These are phyloP conservation scores for Trichoderma cornu-damae DNA, from an alignment of 2,329 filamentous ascomycete genomes.

Conservation along the genomic window DNA sequence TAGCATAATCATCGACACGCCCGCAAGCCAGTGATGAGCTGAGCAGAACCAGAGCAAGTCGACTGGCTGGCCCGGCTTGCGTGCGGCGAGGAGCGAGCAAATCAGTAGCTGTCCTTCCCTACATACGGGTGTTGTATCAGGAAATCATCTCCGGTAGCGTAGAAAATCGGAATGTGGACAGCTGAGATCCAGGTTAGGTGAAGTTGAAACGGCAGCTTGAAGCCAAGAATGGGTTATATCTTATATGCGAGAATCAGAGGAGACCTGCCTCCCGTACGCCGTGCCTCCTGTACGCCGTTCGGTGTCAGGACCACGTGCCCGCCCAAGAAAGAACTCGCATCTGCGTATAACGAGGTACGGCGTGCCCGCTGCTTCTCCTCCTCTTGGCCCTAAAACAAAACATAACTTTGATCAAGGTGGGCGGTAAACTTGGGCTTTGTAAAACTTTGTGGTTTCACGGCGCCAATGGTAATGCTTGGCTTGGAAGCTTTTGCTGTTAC, in stretches of 20 bases:
- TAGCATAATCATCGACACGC: conserved; percentile 15
- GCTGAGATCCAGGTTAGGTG: conserved; percentile 17
- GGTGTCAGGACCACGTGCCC: neutral
- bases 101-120: conserved; percentile 3
- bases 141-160: conserved; percentile 20
- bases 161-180: conserved; percentile 14
- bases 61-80: conserved; percentile 10
- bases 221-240: neutral
- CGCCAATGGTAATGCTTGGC: conserved; percentile 6
- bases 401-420: neutral
- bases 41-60: neutral
- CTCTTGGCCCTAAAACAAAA: neutral
- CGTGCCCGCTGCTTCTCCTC: neutral
- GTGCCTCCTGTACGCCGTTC: too few relatives aligned
- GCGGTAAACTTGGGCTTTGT: neutral
- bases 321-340: neutral
- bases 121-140: conserved; percentile 15
- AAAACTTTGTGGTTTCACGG: conserved; percentile 8
- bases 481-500: neutral
- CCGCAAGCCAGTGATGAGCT: conserved; percentile 16
- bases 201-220: conserved; percentile 15
- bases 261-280: too few relatives aligned
- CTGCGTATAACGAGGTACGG: neutral
- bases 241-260: neutral
- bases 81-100: neutral